These are phyloP conservation scores for Paracoccidioides brasiliensis DNA, from an alignment of 2,329 filamentous ascomycete genomes.

Conservation along the genomic window DNA sequence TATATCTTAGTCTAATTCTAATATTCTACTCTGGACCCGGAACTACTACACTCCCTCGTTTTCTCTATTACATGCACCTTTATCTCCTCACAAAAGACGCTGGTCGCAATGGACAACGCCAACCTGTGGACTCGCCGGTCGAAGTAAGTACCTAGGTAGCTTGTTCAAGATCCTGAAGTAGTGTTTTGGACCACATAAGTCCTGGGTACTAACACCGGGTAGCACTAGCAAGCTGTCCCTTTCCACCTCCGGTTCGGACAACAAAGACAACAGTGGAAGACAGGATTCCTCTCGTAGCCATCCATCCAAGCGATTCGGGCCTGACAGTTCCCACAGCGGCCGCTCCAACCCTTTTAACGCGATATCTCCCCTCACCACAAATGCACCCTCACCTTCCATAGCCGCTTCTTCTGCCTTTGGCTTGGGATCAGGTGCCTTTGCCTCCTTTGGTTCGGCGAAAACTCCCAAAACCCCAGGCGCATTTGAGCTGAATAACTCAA, in stretches of 20 bases:
- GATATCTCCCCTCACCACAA: slow-evolving; percentile 56
- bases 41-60: background rate
- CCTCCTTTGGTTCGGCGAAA: slow-evolving; percentile 77
- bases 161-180: slow-evolving; percentile 4
- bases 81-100: background rate
- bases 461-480: slow-evolving; percentile 74
- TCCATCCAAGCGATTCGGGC: slow-evolving; percentile 61
- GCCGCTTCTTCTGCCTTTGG: slow-evolving; percentile 81
- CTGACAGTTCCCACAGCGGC: slow-evolving; percentile 54
- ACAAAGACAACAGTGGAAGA: slow-evolving; percentile 40
- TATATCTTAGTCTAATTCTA: background rate
- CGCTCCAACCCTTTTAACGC: slow-evolving; percentile 65
- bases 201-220: slow-evolving; percentile 16
- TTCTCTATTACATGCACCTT: background rate
- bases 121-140: slow-evolving; percentile 37
- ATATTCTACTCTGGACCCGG: background rate
- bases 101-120: slow-evolving; percentile 33
- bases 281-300: slow-evolving; percentile 48
- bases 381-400: slow-evolving; percentile 60
- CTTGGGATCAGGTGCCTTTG: slow-evolving; percentile 87
- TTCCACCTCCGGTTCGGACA: slow-evolving; percentile 52
- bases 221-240: slow-evolving; percentile 86
- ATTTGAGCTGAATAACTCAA: slow-evolving; percentile 51
- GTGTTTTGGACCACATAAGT: slow-evolving; percentile 1
- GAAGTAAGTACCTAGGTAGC: slow-evolving; percentile 32